Evolutionary conservation across 2,329 filamentous ascomycete genomes (phyloP).

Genomic region (Colletotrichum acutatum): DNA sequence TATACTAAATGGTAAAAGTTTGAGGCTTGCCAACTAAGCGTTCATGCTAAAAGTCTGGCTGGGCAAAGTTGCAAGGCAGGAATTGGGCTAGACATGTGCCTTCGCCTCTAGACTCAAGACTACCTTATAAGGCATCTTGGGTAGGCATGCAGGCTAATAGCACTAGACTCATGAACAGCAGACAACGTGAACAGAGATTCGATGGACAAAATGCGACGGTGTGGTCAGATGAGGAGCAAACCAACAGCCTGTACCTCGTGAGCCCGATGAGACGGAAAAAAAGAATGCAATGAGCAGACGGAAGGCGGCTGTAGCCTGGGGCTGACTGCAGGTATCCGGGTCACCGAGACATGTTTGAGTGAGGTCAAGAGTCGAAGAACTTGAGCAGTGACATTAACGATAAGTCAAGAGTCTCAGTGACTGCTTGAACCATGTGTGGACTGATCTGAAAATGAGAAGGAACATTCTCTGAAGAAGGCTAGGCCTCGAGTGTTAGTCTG

Average conservation of each 20-base stretch:
- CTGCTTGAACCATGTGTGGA: too few species aligned
- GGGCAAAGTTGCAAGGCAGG: neutral
- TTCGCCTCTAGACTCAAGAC: neutral
- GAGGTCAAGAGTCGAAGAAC: neutral
- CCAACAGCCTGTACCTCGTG: neutral
- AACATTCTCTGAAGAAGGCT: too few species aligned
- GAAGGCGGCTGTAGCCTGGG: neutral
- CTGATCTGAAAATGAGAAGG: too few species aligned
- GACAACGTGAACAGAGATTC: neutral
- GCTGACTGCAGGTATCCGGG: neutral
- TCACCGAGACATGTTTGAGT: neutral
- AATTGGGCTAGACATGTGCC: neutral
- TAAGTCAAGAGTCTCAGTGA: neutral
- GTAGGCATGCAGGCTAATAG: neutral
- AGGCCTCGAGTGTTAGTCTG: neutral
- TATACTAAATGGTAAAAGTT: too few species aligned
- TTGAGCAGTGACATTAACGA: neutral
- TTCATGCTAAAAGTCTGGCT: neutral
- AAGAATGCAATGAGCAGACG: neutral
- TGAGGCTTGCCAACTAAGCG: too few species aligned
- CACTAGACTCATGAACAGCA: neutral
- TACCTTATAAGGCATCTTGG: neutral
- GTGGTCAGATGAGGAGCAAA: neutral
- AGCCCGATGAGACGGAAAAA: neutral
- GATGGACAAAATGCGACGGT: neutral